Base-by-base conservation (phyloP, 768 basidiomycete species). In the Mycena olivaceomarginata region DNA sequence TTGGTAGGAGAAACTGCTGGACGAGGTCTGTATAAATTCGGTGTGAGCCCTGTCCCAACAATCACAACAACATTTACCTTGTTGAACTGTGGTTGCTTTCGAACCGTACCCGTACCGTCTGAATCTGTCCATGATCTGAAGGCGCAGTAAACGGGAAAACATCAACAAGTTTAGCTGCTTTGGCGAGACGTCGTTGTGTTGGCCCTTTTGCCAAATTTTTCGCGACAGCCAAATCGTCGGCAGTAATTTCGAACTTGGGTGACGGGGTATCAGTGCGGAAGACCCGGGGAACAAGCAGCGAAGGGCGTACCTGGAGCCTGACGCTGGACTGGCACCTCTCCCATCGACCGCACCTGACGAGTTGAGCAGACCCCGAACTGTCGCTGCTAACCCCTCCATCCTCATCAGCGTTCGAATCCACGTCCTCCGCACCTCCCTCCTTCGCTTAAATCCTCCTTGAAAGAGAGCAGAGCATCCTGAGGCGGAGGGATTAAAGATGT, bases 121-220 rank as follows among this genome's bases (percentile, higher is more conserved):
- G 15, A 60, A 48, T 5, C 56, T 16, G 11, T 74, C 66, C 51
- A 67, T 45, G 4, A 67, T 60, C 12, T 60, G 56, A 5, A 74
- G 59, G 0, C 72, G 65, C 18, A 74, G 31, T 2, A 60, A 45
- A 8, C 72, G 65, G 12, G 57, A 74, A 8, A 67, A 62, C 25
- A 22, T 67, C n/a, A 74, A 59, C 13, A 20, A 11, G 0, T n/a
- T 9, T 2, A 31, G 12, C 13, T 68, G 72, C 5, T 4, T 8
- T 0, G 40, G 56, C 1, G 20, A 25, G 2, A 41, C 74, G 2
- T 75, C 67, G 0, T 53, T 62, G 25, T 75, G 74, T 10, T 31
- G 22, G 2, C 51, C 41, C 20, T 7, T 48, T n/a, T 75, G 74
- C 67, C 60, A 75, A n/a, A 75, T 75, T 39, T 39, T 68, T 51